These are phyloP conservation scores for Phytophthora boehmeriae DNA, from an alignment of 352 stramenopile genomes.

Conservation along the genomic window DNA sequence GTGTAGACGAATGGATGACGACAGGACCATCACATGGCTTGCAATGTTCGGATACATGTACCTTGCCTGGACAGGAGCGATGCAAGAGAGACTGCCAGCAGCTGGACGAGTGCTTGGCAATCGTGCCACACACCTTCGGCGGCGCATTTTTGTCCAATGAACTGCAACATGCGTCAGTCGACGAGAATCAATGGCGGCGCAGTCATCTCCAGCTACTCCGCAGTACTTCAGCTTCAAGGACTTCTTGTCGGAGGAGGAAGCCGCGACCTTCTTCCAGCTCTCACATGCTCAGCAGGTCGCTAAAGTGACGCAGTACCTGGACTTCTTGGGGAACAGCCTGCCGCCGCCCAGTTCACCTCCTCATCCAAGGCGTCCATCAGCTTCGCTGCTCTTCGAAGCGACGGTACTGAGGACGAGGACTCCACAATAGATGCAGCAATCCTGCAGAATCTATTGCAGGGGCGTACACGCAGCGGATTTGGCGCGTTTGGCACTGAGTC, in stretches of 20 bases:
- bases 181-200: conserved; percentile 1
- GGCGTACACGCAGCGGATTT: conserved; percentile 69
- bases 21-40: background rate
- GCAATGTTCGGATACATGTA: no score
- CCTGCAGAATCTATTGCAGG: conserved; percentile 43
- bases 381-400: conserved; percentile 33
- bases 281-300: conserved; percentile 53
- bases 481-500: conserved; percentile 69
- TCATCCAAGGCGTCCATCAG: conserved; percentile 63
- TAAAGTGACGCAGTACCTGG: conserved; percentile 69
- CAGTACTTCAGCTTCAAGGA: conserved; percentile 76
- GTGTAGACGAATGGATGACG: conserved; percentile 1
- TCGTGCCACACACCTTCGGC: no score
- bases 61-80: no score
- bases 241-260: conserved; percentile 52
- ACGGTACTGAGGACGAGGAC: background rate
- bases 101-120: no score
- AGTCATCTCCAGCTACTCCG: background rate
- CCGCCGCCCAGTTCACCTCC: conserved; percentile 51
- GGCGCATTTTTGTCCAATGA: conserved; percentile 2
- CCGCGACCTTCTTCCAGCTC: conserved; percentile 56
- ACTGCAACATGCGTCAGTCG: no score
- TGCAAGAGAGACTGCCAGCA: no score
- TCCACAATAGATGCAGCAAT: conserved; percentile 18
- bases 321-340: conserved; percentile 62